These are phyloP conservation scores for Astrothelium subdiscretum DNA, from an alignment of 495 filamentous ascomycete species.

Conservation along the genomic window DNA sequence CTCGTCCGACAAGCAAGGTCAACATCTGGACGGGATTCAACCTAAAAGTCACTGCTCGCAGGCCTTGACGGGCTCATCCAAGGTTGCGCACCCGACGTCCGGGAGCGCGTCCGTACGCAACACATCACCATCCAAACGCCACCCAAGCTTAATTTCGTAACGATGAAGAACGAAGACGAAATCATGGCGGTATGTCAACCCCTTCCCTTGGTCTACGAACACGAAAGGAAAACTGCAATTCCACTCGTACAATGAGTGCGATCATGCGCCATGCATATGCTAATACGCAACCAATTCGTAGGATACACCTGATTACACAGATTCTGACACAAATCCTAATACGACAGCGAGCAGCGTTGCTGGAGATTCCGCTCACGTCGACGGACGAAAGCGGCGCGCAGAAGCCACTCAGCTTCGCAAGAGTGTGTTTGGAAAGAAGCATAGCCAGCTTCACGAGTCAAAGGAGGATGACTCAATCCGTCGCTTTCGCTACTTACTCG, in stretches of 20 bases:
- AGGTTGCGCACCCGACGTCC: background rate
- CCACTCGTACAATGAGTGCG: background rate
- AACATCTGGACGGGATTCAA: background rate
- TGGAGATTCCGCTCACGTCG: slow-evolving; percentile 50
- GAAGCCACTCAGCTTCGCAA: slow-evolving; percentile 80
- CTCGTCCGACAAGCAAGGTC: background rate
- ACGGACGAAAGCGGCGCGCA: slow-evolving; percentile 75
- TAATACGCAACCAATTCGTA: background rate
- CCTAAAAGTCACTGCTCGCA: background rate
- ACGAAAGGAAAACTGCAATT: background rate
- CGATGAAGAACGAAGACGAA: background rate
- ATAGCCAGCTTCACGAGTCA: slow-evolving; percentile 73
- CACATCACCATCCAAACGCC: background rate
- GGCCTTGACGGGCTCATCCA: background rate
- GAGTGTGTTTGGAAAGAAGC: slow-evolving; percentile 88
- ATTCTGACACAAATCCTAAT: slow-evolving; percentile 87
- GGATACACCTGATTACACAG: slow-evolving; percentile 31
- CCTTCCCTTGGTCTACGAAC: background rate
- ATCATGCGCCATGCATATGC: background rate
- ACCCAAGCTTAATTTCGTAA: background rate
- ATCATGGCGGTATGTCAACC: background rate
- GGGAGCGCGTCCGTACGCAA: background rate
- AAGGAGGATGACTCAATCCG: slow-evolving; percentile 97
- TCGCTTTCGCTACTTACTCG: slow-evolving; percentile 89
- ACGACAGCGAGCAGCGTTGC: slow-evolving; percentile 80